Evolutionary conservation across 306 rosid species (phyloP), one percentile per base, ranked within the genome.

Genomic region (Glycyrrhiza uralensis): DNA sequence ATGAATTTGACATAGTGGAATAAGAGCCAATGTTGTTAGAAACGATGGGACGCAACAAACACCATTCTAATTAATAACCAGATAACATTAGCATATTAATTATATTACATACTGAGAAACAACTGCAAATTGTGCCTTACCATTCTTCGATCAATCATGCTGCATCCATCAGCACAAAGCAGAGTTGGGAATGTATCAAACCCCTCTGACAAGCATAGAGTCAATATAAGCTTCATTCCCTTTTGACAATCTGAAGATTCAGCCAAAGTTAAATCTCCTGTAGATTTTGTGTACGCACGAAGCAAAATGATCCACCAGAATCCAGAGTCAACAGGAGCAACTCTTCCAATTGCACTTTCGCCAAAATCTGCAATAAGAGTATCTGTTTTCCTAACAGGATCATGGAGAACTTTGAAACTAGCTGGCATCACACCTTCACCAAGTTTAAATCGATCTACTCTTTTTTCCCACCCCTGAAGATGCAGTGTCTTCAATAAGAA

Each of bases 361-460:
- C 97, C 97, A 73, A 92, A 92, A 85, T 92, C 97, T 64, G 97
- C 97, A 72, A 85, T 74, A 46, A 92, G 80, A 50, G 90, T 87
- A 69, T 92, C 97, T 44, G 93, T 81, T 63, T 89, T 92, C 71
- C 96, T 76, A 24, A 32, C 33, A 4, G 97, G 96, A 54, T 92
- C 96, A 29, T 92, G 97, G 72, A 87, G 93, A 60, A 92, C 97
- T 83, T 92, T 92, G 79, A 92, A 92, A 80, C 97, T 92, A 44
- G 97, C 97, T 7, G 97, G 97, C 97, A 92, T 92, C 12, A 79
- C 97, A 55, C 97, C 97, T 86, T 92, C 96, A 20, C 97, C 97
- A 33, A 92, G 96, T 83, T 92, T 92, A 86, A 92, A 92, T 56
- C 97, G 76, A 67, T 92, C 97, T 58, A 92, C 81, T 79, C 91